Evolutionary conservation across 192 early-diverging fungal genomes (phyloP).

Genomic region (Tieghemiomyces parasiticus): DNA sequence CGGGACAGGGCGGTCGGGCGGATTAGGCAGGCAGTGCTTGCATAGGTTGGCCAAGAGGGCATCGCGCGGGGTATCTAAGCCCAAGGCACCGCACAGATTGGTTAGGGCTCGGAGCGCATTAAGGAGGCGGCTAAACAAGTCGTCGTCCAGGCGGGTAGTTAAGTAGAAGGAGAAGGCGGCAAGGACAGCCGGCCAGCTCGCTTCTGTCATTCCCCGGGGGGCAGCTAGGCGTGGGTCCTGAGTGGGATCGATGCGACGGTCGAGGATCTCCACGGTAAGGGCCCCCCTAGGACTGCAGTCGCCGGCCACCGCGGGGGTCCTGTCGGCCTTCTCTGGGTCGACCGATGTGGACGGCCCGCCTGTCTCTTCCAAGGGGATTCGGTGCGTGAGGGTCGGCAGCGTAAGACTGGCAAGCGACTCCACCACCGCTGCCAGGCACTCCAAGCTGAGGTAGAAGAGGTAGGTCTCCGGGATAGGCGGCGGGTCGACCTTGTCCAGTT

Average conservation of each 20-base stretch:
- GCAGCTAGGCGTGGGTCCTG: neutral
- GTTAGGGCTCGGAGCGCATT: constrained; percentile 59
- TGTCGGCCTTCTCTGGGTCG: no score
- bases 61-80: constrained; percentile 64
- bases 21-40: constrained; percentile 62
- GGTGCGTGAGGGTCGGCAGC: constrained; percentile 37
- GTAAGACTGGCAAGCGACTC: constrained; percentile 53
- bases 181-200: constrained; percentile 65
- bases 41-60: constrained; percentile 75
- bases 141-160: constrained; percentile 66
- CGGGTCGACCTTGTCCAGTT: constrained; percentile 86
- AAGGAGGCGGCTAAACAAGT: constrained; percentile 57
- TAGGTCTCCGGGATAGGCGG: constrained; percentile 83
- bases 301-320: no score
- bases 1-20: neutral
- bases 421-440: constrained; percentile 48
- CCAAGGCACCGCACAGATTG: constrained; percentile 64
- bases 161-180: constrained; percentile 61
- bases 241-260: constrained; percentile 30
- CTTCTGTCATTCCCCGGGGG: constrained; percentile 60
- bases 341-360: constrained; percentile 10
- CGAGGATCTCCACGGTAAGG: neutral
- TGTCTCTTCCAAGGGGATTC: neutral
- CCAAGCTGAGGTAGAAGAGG: constrained; percentile 59
- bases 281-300: no score